Percentiles rank a stretch among this genome's conserved stretches.
Evolutionary conservation across 202 grass and related monocot species (phyloP).

Genomic region (Alloteropsis angusta): DNA sequence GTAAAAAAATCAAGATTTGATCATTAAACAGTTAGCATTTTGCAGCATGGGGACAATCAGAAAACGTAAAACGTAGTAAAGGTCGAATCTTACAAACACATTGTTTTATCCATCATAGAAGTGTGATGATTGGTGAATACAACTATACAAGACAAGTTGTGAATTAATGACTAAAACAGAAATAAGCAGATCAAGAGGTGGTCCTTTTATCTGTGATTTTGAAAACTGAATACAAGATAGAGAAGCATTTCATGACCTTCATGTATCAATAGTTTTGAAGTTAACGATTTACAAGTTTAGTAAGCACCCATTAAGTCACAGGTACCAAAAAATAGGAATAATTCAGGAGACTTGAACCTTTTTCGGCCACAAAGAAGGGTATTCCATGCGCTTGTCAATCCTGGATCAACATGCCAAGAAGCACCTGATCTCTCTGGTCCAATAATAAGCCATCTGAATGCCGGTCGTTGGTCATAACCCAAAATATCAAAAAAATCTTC

Average conservation of each 20-base stretch:
- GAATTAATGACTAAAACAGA: background rate
- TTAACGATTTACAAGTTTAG: background rate
- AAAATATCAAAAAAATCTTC: slow-evolving; percentile 86
- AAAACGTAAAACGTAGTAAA: background rate
- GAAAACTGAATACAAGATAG: background rate
- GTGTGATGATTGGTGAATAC: background rate
- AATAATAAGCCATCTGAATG: slow-evolving; percentile 95
- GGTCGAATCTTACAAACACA: background rate
- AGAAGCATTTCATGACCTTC: slow-evolving; percentile 21
- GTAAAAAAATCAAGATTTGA: background rate
- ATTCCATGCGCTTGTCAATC: slow-evolving; percentile 90
- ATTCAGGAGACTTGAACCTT: slow-evolving; percentile 39
- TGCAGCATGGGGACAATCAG: background rate
- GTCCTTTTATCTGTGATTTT: background rate
- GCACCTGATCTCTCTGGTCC: slow-evolving; percentile 95
- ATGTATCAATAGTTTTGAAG: background rate
- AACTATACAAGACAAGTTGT: background rate
- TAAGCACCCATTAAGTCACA: background rate
- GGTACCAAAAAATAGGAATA: background rate
- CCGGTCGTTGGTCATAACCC: slow-evolving; percentile 67
- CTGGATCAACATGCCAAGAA: slow-evolving; percentile 99
- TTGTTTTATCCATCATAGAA: background rate
- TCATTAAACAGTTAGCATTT: background rate
- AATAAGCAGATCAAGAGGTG: background rate
- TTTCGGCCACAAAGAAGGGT: slow-evolving; percentile 90